Evolutionary conservation across 2,329 filamentous ascomycete genomes (phyloP), one percentile per base, ranked within the genome.

Genomic region (Coniella lustricola): DNA sequence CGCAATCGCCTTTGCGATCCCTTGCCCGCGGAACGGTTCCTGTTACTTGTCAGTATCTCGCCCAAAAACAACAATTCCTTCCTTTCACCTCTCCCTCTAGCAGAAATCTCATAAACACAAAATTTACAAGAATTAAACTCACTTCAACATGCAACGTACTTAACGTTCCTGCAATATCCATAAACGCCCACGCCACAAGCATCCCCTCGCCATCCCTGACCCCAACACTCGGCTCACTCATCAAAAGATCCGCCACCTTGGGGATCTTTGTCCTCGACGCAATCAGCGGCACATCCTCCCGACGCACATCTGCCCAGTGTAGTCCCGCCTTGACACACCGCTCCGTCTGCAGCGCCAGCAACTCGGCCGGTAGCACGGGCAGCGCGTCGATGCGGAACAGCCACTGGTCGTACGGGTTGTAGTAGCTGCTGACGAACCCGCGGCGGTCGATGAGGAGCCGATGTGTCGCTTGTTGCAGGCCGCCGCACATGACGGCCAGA

Each of bases 161-260:
- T 7, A 61, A 21, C 10, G 55, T 56, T 25, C 54, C 55, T 25
- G 62, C 63, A 38, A 56, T 43, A 70, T 73, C 71, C 4, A 79
- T 59, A 44, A 87, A 85, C 0, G 74, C 76, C 84, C 84, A 88
- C 0, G 82, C 79, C 4, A 87, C 65, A 0, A 75, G 71, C 1
- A 65, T 72, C 1, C 68, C 71, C 16, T 75, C 69, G 1, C 62
- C 58, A 0, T 68, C 59, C 45, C 73, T 71, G 17, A 81, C 63
- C 1, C 70, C 66, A 33, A 70, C 60, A 52, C 69, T 77, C 2
- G 74, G 75, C 36, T 76, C 65, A 18, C 61, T 59, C 50, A 65
- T 56, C 21, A 76, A 60, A 12, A 65, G 74, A 9, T 68, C 62
- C 53, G 77, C 72, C 22, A 71, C 69, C 29, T 82, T 69, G 2